Conservation (phyloP, 805 yeast species). For the Ogataea kodamae region DNA sequence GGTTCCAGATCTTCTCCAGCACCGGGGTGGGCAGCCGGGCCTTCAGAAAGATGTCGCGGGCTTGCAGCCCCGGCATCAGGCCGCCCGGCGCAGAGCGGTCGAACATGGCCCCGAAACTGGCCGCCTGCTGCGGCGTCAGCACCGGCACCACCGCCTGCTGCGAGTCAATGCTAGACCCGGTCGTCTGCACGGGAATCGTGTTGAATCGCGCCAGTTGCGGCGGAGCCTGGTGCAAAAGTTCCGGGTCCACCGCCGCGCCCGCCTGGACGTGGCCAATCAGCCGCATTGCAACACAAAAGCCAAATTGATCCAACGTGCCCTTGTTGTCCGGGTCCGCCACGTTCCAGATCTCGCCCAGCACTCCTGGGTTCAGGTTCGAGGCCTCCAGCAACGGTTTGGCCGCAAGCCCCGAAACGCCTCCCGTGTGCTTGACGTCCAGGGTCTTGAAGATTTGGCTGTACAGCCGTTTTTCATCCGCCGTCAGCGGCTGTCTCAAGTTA, state of each 20-base stretch:
- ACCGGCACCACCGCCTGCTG: constrained; percentile 43
- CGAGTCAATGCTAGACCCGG: constrained; percentile 33
- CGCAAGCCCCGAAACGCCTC: constrained; percentile 83
- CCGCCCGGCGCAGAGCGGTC: constrained; percentile 61
- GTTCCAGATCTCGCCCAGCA: constrained; percentile 91
- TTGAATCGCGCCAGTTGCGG: constrained; percentile 60
- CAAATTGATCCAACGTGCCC: constrained; percentile 78
- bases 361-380: constrained; percentile 73
- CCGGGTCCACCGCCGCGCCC: constrained; percentile 54
- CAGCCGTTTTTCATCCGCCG: constrained; percentile 72
- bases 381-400: constrained; percentile 81
- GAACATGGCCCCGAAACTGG: constrained; percentile 68
- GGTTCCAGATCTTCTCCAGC: constrained; percentile 83
- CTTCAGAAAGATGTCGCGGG: constrained; percentile 82
- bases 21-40: constrained; percentile 77
- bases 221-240: constrained; percentile 51
- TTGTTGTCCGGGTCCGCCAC: constrained; percentile 83
- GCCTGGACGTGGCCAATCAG: constrained; percentile 82
- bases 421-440: constrained; percentile 74
- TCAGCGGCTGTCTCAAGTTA: constrained; percentile 36
- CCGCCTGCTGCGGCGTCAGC: constrained; percentile 53
- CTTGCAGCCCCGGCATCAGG: constrained; percentile 66
- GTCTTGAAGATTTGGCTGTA: constrained; percentile 75
- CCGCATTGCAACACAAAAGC: constrained; percentile 84
- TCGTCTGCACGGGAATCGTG: constrained; percentile 32